phyloP scores from a whole-genome alignment of 768 basidiomycete species.

The Scleroderma bovista region DNA sequence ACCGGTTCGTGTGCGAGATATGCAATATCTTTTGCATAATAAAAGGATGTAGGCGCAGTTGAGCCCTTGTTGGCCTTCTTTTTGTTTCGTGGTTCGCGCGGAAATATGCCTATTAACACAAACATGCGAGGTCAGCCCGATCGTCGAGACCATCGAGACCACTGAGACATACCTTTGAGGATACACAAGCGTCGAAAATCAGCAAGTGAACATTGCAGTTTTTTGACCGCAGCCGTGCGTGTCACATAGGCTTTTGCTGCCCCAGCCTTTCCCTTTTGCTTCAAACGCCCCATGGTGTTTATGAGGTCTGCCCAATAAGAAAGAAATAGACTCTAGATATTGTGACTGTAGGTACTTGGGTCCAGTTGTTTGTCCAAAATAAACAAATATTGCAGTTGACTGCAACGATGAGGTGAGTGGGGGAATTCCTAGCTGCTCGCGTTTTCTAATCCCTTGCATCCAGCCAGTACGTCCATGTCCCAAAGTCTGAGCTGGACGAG shows the following conservation, averaged over 20 bases:
- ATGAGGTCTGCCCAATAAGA: background rate
- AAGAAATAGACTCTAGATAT: too few species aligned
- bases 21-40: constrained; percentile 96
- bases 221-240: constrained; percentile 86
- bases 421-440: background rate
- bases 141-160: constrained; percentile 3
- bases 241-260: constrained; percentile 91
- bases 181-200: constrained; percentile 98
- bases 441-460: constrained; percentile 1
- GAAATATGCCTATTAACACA: constrained; percentile 75
- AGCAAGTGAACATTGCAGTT: constrained; percentile 91
- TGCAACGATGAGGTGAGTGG: constrained; percentile 30
- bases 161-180: constrained; percentile 69
- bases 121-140: constrained; percentile 7
- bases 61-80: constrained; percentile 98
- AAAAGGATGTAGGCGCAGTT: constrained; percentile 94
- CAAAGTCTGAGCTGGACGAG: constrained; percentile 96
- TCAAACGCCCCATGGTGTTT: constrained; percentile 68
- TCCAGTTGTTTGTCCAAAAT: constrained; percentile 25
- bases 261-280: constrained; percentile 83
- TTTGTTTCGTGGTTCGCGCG: constrained; percentile 86
- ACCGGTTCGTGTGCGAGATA: constrained; percentile 97
- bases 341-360: too few species aligned
- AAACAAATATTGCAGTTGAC: constrained; percentile 21
- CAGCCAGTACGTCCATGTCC: constrained; percentile 96